Base-by-base conservation (phyloP, 768 basidiomycete genomes). In the Trametes elegans region DNA sequence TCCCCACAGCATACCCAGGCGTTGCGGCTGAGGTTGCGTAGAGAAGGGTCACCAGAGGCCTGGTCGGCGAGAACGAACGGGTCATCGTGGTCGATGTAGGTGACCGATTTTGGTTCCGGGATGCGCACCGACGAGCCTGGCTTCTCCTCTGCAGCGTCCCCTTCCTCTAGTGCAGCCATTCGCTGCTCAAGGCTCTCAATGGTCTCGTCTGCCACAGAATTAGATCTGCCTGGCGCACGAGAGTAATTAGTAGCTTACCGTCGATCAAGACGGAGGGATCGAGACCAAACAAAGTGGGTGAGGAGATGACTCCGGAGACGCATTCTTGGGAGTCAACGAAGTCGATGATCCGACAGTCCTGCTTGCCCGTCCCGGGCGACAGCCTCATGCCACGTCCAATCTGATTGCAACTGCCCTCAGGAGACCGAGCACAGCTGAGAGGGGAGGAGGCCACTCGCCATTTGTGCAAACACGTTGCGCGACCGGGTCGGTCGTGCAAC, bases 361-460 rank as follows among this genome's bases (percentile, higher is more conserved):
- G 61, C 70, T 98, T 98, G 47, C 84, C 88, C 0, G 90, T 93
- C 7, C 66, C 66, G 8, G 90, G 88, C 2, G 90, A 94, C 27
- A 89, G 78, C 55, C 95, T 78, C 82, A 98, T 89, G 23, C 95
- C 95, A 53, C 95, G 80, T 3, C 95, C 95, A 55, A 98, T 91
- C 93, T 94, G 51, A 7, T n/a, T 47, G 42, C 26, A 32, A n/a
- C n/a, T n/a, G n/a, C n/a, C n/a, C n/a, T n/a, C n/a, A n/a, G n/a
- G n/a, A n/a, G n/a, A n/a, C n/a, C n/a, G n/a, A n/a, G n/a, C n/a
- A n/a, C n/a, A n/a, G n/a, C n/a, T n/a, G n/a, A n/a, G n/a, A n/a
- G n/a, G 11, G 18, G 11, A 28, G 21, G 13, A 32, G 24, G 10
- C 59, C n/a, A 7, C 76, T 29, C 53, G 92, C 93, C 93, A 98